Conservation (phyloP, 139 green algal genomes). For the Chlamydomonas sp. region DNA sequence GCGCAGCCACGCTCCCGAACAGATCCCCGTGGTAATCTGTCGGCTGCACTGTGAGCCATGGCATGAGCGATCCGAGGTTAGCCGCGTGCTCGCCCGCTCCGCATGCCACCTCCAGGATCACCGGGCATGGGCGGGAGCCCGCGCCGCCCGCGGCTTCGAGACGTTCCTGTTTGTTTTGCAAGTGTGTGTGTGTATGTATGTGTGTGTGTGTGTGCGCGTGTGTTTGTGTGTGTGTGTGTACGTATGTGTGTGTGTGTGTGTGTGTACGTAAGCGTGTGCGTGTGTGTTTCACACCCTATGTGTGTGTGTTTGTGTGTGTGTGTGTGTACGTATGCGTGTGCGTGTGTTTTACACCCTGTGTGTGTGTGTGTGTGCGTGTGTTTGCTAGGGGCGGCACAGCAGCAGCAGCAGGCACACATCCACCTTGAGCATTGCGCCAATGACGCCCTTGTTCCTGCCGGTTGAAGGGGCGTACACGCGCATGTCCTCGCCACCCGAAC, state of each 20-base stretch:
- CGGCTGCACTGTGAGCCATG: conserved; percentile 30
- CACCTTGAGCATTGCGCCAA: conserved; percentile 14
- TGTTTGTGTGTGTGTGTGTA: not conserved
- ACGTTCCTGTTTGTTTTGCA: not conserved
- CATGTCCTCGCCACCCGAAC: not conserved
- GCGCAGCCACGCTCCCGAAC: not conserved
- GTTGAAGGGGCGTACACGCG: not conserved
- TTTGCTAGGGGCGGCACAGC: not conserved
- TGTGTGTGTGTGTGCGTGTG: not conserved
- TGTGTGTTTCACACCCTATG: not conserved
- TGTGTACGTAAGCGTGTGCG: not conserved
- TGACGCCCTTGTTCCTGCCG: conserved; percentile 20
- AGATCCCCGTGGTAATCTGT: conserved; percentile 29
- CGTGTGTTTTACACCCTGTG: not conserved
- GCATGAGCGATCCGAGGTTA: conserved; percentile 27
- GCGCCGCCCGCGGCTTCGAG: not conserved
- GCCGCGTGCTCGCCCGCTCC: conserved; percentile 47
- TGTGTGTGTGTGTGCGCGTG: not conserved
- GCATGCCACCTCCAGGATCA: conserved; percentile 32
- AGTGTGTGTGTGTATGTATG: not conserved
- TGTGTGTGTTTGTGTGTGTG: not conserved
- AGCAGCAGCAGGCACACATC: not conserved
- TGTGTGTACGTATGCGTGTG: not conserved
- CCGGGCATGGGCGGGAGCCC: too few relatives aligned
- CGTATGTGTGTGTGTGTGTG: not conserved